Conservation (phyloP, 345 rosid species). For the Populus euphratica region DNA sequence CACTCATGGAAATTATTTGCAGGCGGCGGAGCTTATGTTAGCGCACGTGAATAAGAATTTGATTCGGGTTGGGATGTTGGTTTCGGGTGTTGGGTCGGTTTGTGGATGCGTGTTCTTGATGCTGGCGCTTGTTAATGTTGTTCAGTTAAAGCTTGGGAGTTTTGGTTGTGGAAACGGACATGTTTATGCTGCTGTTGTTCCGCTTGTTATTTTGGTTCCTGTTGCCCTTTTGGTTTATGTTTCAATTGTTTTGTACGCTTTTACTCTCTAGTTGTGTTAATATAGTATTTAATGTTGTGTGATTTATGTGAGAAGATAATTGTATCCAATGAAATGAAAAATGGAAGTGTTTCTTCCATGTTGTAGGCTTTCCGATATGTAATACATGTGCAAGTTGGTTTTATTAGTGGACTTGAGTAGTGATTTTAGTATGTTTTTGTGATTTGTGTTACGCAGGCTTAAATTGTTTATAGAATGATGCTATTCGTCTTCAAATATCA, state of each 20-base stretch:
- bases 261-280: conserved; percentile 38
- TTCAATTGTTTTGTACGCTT: conserved; percentile 56
- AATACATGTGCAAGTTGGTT: neutral
- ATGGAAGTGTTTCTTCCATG: neutral
- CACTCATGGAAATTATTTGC: neutral
- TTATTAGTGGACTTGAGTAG: neutral
- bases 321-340: neutral
- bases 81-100: conserved; percentile 69
- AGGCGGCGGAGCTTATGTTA: conserved; percentile 15
- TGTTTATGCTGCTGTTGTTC: conserved; percentile 60
- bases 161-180: conserved; percentile 69
- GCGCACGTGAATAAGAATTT: conserved; percentile 43
- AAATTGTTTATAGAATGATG: too few relatives aligned
- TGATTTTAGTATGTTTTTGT: neutral
- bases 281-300: neutral
- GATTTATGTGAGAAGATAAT: neutral
- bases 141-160: conserved; percentile 73
- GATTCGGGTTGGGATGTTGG: conserved; percentile 75
- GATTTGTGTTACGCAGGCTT: neutral
- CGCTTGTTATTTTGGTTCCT: conserved; percentile 69
- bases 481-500: too few relatives aligned
- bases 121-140: conserved; percentile 75
- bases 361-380: neutral
- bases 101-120: conserved; percentile 60
- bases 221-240: conserved; percentile 52